Conservation (phyloP, 1,139 yeast genomes). For the Hansenula anomala region DNA sequence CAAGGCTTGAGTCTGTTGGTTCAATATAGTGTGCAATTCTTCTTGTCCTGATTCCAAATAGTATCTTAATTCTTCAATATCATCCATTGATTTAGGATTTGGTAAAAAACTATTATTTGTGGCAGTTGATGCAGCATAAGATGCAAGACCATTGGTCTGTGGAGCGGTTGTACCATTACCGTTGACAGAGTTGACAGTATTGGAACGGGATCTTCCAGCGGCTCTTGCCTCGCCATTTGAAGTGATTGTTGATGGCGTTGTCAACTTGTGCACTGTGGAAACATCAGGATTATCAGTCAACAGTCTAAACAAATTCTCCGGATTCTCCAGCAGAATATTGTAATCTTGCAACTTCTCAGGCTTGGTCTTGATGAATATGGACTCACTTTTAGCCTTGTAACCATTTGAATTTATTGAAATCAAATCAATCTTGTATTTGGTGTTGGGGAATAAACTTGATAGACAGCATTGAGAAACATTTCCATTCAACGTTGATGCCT, state of each 20-base stretch:
- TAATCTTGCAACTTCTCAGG: slow-evolving; percentile 13
- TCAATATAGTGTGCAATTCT: slow-evolving; percentile 39
- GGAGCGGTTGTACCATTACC: not conserved
- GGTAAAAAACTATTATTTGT: slow-evolving; percentile 9
- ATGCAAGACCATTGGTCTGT: slow-evolving; percentile 2
- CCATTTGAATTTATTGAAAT: slow-evolving; percentile 46
- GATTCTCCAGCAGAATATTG: slow-evolving; percentile 16
- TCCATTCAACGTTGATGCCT: slow-evolving; percentile 18
- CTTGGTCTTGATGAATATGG: slow-evolving; percentile 40
- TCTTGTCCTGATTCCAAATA: slow-evolving; percentile 44
- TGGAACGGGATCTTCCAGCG: slow-evolving; percentile 27
- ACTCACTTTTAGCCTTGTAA: slow-evolving; percentile 40
- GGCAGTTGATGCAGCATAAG: slow-evolving; percentile 8
- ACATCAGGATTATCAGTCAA: slow-evolving; percentile 18
- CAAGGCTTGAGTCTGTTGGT: slow-evolving; percentile 34
- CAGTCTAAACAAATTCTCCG: slow-evolving; percentile 21
- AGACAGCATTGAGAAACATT: slow-evolving; percentile 34
- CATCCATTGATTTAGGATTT: slow-evolving; percentile 24
- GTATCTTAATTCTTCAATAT: slow-evolving; percentile 44
- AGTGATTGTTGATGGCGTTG: slow-evolving; percentile 1
- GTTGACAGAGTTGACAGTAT: slow-evolving; percentile 23
- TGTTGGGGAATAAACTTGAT: slow-evolving; percentile 39
- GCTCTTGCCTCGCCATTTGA: slow-evolving; percentile 8
- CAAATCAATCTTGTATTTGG: slow-evolving; percentile 50
- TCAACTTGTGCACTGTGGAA: slow-evolving; percentile 17